Evolutionary conservation across 805 yeast species (phyloP).

Genomic region (Tetrapisispora phaffii): DNA sequence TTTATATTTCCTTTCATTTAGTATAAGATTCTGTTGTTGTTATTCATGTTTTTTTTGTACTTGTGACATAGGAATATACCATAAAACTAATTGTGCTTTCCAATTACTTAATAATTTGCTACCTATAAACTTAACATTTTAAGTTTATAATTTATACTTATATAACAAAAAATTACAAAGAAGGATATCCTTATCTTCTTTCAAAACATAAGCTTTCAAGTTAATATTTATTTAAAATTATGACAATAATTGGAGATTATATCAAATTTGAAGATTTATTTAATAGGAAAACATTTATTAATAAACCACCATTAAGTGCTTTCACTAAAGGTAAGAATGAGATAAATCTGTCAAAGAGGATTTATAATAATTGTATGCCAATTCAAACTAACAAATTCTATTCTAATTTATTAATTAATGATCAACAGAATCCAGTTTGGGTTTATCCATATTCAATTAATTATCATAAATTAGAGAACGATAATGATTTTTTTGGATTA

Average conservation of each 20-base stretch:
- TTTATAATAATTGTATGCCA: constrained; percentile 34
- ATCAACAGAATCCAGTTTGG: constrained; percentile 64
- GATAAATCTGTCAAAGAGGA: constrained; percentile 5
- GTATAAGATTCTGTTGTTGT: no score
- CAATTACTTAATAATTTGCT: not conserved
- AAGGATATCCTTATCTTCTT: not conserved
- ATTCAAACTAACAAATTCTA: constrained; percentile 71
- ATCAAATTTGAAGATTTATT: not conserved
- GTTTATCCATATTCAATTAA: constrained; percentile 75
- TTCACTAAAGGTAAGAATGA: constrained; percentile 39
- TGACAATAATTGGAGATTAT: not conserved
- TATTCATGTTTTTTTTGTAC: no score
- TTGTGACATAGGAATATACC: no score
- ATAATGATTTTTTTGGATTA: not conserved
- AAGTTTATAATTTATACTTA: not conserved
- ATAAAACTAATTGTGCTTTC: not conserved
- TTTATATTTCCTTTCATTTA: no score
- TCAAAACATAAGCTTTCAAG: not conserved
- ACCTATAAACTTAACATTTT: not conserved
- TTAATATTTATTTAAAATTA: no score
- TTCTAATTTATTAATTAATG: constrained; percentile 58
- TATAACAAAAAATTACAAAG: not conserved
- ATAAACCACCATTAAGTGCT: constrained; percentile 31
- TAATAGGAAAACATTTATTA: not conserved
- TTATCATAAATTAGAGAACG: constrained; percentile 24